These are phyloP conservation scores for Penicillium verhagenii DNA, from an alignment of 495 filamentous ascomycete genomes.

Conservation along the genomic window DNA sequence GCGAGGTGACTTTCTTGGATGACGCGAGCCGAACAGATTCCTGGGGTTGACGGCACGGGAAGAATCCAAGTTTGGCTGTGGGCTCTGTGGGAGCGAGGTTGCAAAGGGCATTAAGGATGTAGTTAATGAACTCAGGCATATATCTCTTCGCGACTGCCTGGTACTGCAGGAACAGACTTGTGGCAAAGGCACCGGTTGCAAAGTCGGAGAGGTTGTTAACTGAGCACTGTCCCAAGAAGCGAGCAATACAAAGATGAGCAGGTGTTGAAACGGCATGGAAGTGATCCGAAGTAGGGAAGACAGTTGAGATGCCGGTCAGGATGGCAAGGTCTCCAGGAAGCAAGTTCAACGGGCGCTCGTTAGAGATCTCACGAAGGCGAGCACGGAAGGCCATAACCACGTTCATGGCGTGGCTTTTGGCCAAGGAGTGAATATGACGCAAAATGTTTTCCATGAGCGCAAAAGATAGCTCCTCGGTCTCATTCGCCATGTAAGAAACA, in stretches of 20 bases:
- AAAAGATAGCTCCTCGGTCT: slow-evolving; percentile 52
- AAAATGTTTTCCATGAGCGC: slow-evolving; percentile 63
- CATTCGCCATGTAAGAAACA: slow-evolving; percentile 63
- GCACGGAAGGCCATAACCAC: slow-evolving; percentile 74
- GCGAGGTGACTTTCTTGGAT: slow-evolving; percentile 22
- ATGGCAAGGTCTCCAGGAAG: slow-evolving; percentile 74
- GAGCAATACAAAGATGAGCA: slow-evolving; percentile 72
- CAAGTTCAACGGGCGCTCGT: slow-evolving; percentile 57
- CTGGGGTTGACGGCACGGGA: slow-evolving; percentile 61
- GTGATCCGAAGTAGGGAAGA: slow-evolving; percentile 94
- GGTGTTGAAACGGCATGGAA: slow-evolving; percentile 94
- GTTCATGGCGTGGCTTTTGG: slow-evolving; percentile 74
- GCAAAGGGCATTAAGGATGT: slow-evolving; percentile 71
- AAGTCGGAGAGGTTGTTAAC: slow-evolving; percentile 63
- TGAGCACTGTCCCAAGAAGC: slow-evolving; percentile 77
- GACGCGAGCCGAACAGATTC: slow-evolving; percentile 49
- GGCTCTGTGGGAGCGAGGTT: slow-evolving; percentile 58
- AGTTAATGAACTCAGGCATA: slow-evolving; percentile 84
- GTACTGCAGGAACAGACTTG: slow-evolving; percentile 75
- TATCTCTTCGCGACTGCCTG: slow-evolving; percentile 79
- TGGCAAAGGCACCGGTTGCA: slow-evolving; percentile 72
- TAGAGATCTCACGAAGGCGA: slow-evolving; percentile 64
- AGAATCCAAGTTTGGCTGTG: slow-evolving; percentile 44
- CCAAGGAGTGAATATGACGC: slow-evolving; percentile 82
- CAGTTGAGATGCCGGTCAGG: slow-evolving; percentile 75